Conservation (phyloP, 768 basidiomycete species). For the Hypholoma fasciculare region DNA sequence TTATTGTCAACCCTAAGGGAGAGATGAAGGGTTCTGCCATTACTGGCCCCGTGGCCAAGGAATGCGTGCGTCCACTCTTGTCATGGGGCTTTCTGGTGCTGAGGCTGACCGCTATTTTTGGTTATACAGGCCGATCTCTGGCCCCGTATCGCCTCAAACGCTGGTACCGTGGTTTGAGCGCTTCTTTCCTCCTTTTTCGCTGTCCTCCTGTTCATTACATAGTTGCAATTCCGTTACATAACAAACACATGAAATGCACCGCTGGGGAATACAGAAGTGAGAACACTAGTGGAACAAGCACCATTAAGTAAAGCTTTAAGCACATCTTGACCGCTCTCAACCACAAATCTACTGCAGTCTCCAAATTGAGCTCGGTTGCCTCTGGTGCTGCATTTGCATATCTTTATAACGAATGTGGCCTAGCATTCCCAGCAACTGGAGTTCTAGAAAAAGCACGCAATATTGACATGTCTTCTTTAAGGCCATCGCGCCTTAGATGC, state of each 20-base stretch:
- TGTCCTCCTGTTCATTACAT: conserved; percentile 4
- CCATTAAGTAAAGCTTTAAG: too few relatives aligned
- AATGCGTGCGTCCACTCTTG: conserved; percentile 74
- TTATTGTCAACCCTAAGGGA: conserved; percentile 98
- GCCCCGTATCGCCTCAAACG: conserved; percentile 99
- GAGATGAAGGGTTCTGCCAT: conserved; percentile 99
- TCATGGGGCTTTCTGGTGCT: neutral
- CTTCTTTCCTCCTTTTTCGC: conserved; percentile 15
- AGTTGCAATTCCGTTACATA: neutral
- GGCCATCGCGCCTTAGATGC: too few relatives aligned
- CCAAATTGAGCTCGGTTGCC: too few relatives aligned
- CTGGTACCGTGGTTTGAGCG: conserved; percentile 92
- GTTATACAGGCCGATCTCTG: conserved; percentile 83
- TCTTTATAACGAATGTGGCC: too few relatives aligned
- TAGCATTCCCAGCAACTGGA: too few relatives aligned
- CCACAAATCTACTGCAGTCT: too few relatives aligned
- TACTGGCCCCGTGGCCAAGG: conserved; percentile 97
- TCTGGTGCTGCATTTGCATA: too few relatives aligned
- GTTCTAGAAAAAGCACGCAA: too few relatives aligned
- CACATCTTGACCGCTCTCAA: too few relatives aligned
- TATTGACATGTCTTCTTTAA: too few relatives aligned
- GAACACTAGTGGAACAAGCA: too few relatives aligned
- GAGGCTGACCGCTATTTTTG: conserved; percentile 2
- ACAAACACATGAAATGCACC: neutral
- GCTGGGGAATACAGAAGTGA: too few relatives aligned